A percentile compares a stretch with the other conserved stretches of the same genome.
Conservation (phyloP, 2,329 filamentous ascomycete species). For the Zymoseptoria ardabiliae region DNA sequence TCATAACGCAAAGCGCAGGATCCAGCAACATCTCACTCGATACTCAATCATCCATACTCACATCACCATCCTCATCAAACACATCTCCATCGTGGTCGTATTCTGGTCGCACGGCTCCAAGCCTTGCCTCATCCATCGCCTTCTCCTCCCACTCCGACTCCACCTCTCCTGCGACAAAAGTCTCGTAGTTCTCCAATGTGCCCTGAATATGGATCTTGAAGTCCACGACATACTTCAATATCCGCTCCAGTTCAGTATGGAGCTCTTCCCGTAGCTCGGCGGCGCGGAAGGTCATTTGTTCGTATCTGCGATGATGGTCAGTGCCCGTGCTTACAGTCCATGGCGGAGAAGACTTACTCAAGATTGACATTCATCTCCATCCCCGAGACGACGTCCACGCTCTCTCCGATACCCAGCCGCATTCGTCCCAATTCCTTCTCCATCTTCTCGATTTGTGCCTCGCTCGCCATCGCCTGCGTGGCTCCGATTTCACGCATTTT, state of each 20-base stretch:
- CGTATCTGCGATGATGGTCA: slow-evolving; percentile 56
- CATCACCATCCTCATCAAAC: background rate
- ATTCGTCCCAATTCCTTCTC: slow-evolving; percentile 96
- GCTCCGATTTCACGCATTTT: slow-evolving; percentile 76
- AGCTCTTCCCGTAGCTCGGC: slow-evolving; percentile 86
- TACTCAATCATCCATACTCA: background rate
- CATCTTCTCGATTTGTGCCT: slow-evolving; percentile 96
- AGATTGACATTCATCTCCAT: slow-evolving; percentile 94
- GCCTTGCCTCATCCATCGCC: slow-evolving; percentile 28
- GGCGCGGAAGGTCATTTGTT: slow-evolving; percentile 79
- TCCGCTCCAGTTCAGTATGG: slow-evolving; percentile 93
- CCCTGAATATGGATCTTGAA: slow-evolving; percentile 98
- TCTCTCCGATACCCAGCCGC: slow-evolving; percentile 74
- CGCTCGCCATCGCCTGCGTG: slow-evolving; percentile 79
- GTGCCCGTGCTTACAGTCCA: background rate
- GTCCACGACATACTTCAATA: slow-evolving; percentile 94
- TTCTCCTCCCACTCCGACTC: slow-evolving; percentile 54
- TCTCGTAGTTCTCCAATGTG: slow-evolving; percentile 86
- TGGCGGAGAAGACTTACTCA: slow-evolving; percentile 54
- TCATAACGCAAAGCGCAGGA: too few species aligned
- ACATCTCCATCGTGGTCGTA: background rate
- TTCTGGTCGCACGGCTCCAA: background rate
- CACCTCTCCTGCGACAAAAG: slow-evolving; percentile 88
- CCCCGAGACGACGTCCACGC: slow-evolving; percentile 86
- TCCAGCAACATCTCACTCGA: background rate